Base-by-base conservation (phyloP, 495 filamentous ascomycete genomes). In the Melanomma pulvis-pyrius region DNA sequence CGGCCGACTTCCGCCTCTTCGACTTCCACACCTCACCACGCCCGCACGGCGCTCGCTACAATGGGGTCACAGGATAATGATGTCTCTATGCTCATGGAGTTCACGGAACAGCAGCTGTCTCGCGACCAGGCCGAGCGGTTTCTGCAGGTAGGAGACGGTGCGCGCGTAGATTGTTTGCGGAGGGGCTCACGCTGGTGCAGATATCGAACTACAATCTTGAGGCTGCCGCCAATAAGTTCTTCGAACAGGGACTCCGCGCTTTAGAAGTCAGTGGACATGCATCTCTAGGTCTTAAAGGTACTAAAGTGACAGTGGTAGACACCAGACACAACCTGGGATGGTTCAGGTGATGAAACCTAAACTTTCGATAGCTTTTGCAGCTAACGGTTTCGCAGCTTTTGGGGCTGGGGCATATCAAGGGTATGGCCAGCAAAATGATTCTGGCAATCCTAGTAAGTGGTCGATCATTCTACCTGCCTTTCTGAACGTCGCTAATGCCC, bases 211-310 rank as follows among this genome's bases (percentile, higher is more conserved):
- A 53, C 48, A 28, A 67, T 25, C 1, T 61, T 5, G 21, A 60
- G 32, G 29, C 21, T 12, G 63, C 63, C 9, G 13, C 55, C 24
- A 60, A 61, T 34, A 67, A 67, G 47, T 60, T 54, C 22, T 61
- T 46, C 22, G 56, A 65, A 11, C 28, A 60, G 41, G 41, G 57
- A 3, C 32, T 49, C 26, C 17, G 22, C 1, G 59, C 28, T n/a
- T 17, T 44, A 2, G 39, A 44, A 17, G 39, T 44, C 39, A 44
- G 39, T 44, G 25, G 19, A 5, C 21, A 50, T 28, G 48, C 4
- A 11, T 4, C 25, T 50, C 9, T 17, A 17, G 48, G 22, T n/a
- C 21, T 24, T 50, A 9, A 6, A 25, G 48, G 19, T 28, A 28
- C 48, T 50, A 9, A 50, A 6, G 22, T 8, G 8, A 28, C 19